Base-by-base conservation (phyloP, 495 filamentous ascomycete genomes). In the Lepidopterella palustris region DNA sequence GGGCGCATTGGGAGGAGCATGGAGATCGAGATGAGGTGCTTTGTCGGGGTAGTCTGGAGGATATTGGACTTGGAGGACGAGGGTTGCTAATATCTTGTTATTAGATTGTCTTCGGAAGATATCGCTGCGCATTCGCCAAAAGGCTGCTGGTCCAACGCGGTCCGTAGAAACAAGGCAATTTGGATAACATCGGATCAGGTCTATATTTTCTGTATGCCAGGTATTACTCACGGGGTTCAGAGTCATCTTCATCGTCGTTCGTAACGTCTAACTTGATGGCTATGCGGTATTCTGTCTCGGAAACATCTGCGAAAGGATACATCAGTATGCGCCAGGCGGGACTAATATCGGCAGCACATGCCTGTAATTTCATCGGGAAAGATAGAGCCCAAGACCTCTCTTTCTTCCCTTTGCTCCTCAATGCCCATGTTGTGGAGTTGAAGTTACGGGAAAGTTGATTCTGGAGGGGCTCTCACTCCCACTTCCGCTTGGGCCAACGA, bases 351-450 rank as follows among this genome's bases (percentile, higher is more conserved):
- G 18, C 2, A 3, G 35, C 35, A 61, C 75, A 15, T 31, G 95
- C 92, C 88, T 81, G 86, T 89, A 52, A 97, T 96, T 72, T 99
- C 95, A 32, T 99, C 95, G 11, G 95, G 92, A 68, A 96, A 99
- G 65, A 99, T 99, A 55, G 91, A 95, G 68, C 92, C 90, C 63
- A 98, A 88, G 55, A 98, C 92, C 72, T 97, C 93, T 64, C 92
- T 87, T 78, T 98, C 93, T 77, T 98, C 92, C 53, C 82, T 76
- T 73, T 98, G 93, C 57, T 98, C 93, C 76, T 98, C 93, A 68
- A 80, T 82, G 25, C 92, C 92, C 93, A 97, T 97, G 51, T 21
- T 67, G 59, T n/a, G 10, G 11, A 48, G 4, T 32, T 31, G 9
- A 15, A 32, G 28, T 32, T 45, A 8, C 35, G 13, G 51, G 45